Conservation (phyloP, 179 eudicot genomes). For the Sideroxylon spinosum region DNA sequence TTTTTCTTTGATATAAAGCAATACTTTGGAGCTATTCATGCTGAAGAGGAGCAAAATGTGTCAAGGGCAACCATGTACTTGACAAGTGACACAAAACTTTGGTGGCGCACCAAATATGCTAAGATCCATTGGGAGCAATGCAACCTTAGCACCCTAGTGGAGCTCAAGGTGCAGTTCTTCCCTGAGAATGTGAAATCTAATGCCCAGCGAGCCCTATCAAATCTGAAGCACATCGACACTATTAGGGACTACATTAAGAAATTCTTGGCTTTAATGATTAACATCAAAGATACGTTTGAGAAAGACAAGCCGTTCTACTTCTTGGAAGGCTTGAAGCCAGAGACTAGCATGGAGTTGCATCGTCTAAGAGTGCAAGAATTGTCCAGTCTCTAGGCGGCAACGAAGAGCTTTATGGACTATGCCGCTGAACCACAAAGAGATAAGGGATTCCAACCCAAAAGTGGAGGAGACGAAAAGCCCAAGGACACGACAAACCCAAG, state of each 20-base stretch:
- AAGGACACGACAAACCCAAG: neutral
- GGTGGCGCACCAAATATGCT: too few species aligned
- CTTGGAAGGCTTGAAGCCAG: neutral
- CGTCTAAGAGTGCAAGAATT: neutral
- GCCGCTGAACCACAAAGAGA: neutral
- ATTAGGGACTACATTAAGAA: neutral
- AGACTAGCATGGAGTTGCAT: neutral
- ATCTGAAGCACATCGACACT: neutral
- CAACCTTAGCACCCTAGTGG: too few species aligned
- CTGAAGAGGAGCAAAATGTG: too few species aligned
- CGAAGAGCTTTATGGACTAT: neutral
- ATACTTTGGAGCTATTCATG: too few species aligned
- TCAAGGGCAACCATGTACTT: too few species aligned
- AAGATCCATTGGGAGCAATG: too few species aligned
- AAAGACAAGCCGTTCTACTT: neutral
- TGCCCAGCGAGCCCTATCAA: too few species aligned
- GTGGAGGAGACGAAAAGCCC: neutral
- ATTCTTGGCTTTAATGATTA: neutral
- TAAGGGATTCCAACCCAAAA: neutral
- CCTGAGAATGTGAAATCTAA: too few species aligned
- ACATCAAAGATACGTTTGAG: neutral
- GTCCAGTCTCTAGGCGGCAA: neutral
- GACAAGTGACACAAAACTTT: too few species aligned
- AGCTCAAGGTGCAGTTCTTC: too few species aligned
- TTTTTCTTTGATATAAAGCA: too few species aligned